Evolutionary conservation across 176 grass and related monocot species (phyloP).

Genomic region (Avena eriantha): DNA sequence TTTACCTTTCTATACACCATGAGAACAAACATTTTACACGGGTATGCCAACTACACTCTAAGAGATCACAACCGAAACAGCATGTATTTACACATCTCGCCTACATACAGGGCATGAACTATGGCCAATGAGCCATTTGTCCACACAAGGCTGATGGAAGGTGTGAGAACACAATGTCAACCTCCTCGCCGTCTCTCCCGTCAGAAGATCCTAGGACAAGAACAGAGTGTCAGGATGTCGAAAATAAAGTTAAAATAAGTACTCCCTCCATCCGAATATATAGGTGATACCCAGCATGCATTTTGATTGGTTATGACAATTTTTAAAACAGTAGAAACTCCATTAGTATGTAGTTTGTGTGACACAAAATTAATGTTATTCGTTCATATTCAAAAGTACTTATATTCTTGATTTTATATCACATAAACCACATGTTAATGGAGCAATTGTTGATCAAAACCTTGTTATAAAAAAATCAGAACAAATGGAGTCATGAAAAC

Average conservation of each 20-base stretch:
- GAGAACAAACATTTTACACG: neutral
- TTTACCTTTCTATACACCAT: constrained; percentile 17
- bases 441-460: neutral
- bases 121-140: constrained; percentile 78
- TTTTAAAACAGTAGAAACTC: neutral
- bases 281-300: neutral
- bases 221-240: neutral
- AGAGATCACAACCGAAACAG: neutral
- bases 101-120: constrained; percentile 81
- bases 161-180: constrained; percentile 69
- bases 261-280: neutral
- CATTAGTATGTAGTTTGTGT: neutral
- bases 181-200: constrained; percentile 61
- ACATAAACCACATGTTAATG: neutral
- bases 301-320: neutral
- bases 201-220: constrained; percentile 60
- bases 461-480: neutral
- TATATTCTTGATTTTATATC: neutral
- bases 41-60: neutral
- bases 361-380: neutral
- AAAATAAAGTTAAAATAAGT: neutral
- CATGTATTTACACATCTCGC: constrained; percentile 58
- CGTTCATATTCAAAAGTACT: neutral
- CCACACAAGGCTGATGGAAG: constrained; percentile 71
- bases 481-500: neutral